Base-by-base conservation (phyloP, 83 land plant genomes). In the Picea abies region DNA sequence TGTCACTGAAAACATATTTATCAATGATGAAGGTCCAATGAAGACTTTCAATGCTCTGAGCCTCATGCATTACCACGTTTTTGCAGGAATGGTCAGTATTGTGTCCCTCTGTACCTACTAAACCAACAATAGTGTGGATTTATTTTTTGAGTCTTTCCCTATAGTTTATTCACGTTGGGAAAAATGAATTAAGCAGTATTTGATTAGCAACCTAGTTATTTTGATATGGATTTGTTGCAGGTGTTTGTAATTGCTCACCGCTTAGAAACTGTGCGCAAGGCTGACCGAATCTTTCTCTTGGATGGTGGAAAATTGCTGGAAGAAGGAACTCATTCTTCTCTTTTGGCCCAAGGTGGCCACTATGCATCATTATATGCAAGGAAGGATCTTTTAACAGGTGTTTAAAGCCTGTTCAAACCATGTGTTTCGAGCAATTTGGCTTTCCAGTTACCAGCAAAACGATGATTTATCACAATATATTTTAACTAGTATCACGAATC, bases 181-280 rank as follows among this genome's bases (percentile, higher is more conserved):
- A 49, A 49, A 10, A 49, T 49, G 56, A 49, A 11, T 9, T 49
- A 49, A 49, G 56, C 12, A 17, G 7, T 19, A 37, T 70, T 70
- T 20, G 37, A 77, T 77, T 62, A 14, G n/a, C 61, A 52, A 72
- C 58, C 2, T 11, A 25, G 80, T 3, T 60, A 15, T 73, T 79
- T 15, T 47, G 35, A 17, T 60, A 26, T 75, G 44, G 9, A 17
- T 3, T 78, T 75, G 76, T 26, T 65, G 61, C 86, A 97, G 99
- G 99, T 97, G 5, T 84, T 97, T 78, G 89, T 96, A 39, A 94
- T 97, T 86, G 97, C 99, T 4, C 99, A 97, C 72, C 88, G 97
- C 17, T 67, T 94, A 80, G 99, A 97, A 86, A 97, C 99, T 5
- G 86, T 97, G 62, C 71, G 86, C 77, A 93, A 88, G 86, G 97